Base-by-base conservation (phyloP, 1,284 basidiomycete genomes). In the Tremellales sp. region DNA sequence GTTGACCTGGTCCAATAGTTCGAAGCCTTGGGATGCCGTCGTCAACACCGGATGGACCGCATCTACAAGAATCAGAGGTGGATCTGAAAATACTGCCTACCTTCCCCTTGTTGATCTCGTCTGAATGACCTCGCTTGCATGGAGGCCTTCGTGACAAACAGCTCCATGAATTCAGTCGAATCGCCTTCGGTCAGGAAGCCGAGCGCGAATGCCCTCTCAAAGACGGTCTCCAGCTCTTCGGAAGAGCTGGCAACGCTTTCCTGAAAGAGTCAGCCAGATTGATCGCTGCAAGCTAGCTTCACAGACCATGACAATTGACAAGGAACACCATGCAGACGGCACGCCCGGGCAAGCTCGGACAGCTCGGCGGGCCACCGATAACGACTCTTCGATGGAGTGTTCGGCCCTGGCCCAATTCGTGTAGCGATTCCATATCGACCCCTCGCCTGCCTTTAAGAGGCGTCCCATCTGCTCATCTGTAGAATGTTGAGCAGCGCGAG, bases 1-100 rank as follows among this genome's bases (percentile, higher is more conserved):
- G 24, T 70, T 70, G 11, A 74, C 78, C 45, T 75, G 68, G 29
- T 57, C 49, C 5, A 72, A 52, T 11, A 52, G 46, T 11, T 67
- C 62, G 4, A 70, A 50, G 2, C 63, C 70, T 29, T 61, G 44
- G 8, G 68, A 33, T 1, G 70, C 35, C 6, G 57, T 50, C 4
- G 43, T 40, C 23, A 56, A n/a, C 12, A 58, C 54, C 8, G 58
- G 53, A n/a, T n/a, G n/a, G n/a, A 41, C 49, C 48, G 23, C 19
- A 35, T 36, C 33, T 36, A 17, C 13, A n/a, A 7, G 33, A 36
- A 31, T 31, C 29, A n/a, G 5, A 36, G 33, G 15, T 5, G 13
- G 33, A 36, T 15, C 33, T n/a, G n/a, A n/a, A n/a, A n/a, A n/a
- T n/a, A n/a, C n/a, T n/a, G n/a, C n/a, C n/a, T n/a, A n/a, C n/a